Evolutionary conservation across 1,284 basidiomycete species (phyloP).

Genomic region (Ceratobasidium sp.): DNA sequence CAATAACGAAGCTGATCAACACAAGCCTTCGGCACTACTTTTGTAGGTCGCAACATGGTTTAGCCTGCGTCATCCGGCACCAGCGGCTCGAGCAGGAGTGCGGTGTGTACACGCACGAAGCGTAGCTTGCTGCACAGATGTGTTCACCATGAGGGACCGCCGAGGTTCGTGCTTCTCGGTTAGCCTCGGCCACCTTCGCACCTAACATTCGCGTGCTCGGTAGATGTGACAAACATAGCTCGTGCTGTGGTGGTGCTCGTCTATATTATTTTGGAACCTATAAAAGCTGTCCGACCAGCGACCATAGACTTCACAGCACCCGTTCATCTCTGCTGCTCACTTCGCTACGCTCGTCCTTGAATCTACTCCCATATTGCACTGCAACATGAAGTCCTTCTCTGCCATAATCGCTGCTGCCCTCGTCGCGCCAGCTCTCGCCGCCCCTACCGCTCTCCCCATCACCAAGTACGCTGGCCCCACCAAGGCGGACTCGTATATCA

Average conservation of each 20-base stretch:
- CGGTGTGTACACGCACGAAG: neutral
- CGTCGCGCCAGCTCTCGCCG: constrained; percentile 39
- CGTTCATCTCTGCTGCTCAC: constrained; percentile 4
- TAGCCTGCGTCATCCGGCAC: neutral
- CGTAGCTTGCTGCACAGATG: neutral
- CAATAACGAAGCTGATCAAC: constrained; percentile 3
- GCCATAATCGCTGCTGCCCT: constrained; percentile 36
- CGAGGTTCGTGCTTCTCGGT: constrained; percentile 8
- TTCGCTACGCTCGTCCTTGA: neutral
- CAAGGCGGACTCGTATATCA: constrained; percentile 42
- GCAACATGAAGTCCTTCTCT: constrained; percentile 43
- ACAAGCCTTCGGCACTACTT: constrained; percentile 11
- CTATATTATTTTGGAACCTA: neutral
- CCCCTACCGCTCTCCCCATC: constrained; percentile 36
- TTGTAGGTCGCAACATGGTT: neutral
- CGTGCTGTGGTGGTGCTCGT: neutral
- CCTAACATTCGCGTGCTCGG: neutral
- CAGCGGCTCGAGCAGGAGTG: neutral
- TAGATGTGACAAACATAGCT: neutral
- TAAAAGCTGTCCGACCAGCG: neutral
- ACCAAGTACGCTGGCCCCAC: constrained; percentile 34
- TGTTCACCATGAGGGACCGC: neutral
- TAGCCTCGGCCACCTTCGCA: neutral
- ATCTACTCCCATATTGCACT: too few relatives aligned
- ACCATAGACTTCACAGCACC: constrained; percentile 17